Conservation (phyloP, 2,329 filamentous ascomycete species). For the Harringtonia aguacate region DNA sequence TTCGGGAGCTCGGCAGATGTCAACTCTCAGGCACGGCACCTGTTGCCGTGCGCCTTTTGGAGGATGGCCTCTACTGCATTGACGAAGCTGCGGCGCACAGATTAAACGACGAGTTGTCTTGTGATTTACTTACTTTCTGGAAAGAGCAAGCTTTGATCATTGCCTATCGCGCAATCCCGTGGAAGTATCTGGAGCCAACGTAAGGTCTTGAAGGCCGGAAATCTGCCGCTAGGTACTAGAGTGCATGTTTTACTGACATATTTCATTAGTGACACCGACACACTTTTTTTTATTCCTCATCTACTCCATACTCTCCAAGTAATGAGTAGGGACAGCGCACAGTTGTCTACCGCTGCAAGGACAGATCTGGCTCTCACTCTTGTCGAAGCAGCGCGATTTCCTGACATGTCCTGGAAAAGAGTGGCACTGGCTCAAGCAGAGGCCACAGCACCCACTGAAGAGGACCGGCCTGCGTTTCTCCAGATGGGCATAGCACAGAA, state of each 20-base stretch:
- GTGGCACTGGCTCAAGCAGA: not conserved
- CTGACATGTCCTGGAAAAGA: not conserved
- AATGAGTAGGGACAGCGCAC: not conserved
- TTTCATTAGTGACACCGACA: not conserved
- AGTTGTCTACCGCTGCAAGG: not conserved
- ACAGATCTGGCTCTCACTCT: not conserved
- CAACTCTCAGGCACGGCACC: not conserved
- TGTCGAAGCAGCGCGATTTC: not conserved
- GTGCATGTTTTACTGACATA: not conserved
- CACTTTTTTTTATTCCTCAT: not conserved
- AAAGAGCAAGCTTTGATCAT: not conserved
- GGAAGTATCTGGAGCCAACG: not conserved
- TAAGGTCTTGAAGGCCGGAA: not conserved
- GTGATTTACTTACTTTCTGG: not conserved
- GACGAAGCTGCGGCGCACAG: not conserved
- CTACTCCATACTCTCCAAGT: not conserved
- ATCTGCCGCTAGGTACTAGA: not conserved
- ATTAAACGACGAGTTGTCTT: not conserved
- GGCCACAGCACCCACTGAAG: not conserved
- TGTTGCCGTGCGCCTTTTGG: not conserved
- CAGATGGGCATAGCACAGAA: not conserved
- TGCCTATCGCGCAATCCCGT: not conserved
- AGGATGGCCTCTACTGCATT: not conserved
- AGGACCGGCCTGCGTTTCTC: not conserved
- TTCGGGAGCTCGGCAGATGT: not conserved